These are phyloP conservation scores for Cylindrotheca fusiformis DNA, from an alignment of 108 stramenopile species.

Conservation along the genomic window DNA sequence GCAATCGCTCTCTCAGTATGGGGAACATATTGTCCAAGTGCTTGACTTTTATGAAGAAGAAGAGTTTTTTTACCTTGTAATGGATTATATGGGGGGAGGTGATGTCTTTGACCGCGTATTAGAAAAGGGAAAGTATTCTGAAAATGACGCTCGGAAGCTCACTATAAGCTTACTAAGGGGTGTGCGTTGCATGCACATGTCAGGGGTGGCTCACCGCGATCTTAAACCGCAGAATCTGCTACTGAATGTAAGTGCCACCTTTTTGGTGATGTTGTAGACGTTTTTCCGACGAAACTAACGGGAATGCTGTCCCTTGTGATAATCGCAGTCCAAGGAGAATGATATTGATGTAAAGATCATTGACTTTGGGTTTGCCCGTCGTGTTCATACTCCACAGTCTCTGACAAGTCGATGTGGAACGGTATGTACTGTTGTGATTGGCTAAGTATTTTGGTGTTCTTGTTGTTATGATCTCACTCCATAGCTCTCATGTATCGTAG, in stretches of 20 bases:
- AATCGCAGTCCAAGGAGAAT: constrained; percentile 44
- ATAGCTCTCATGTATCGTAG: constrained; percentile 33
- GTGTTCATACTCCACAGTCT: constrained; percentile 65
- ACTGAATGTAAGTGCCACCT: constrained; percentile 58
- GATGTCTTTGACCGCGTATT: constrained; percentile 93
- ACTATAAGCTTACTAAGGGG: constrained; percentile 66
- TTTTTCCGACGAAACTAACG: too few species aligned
- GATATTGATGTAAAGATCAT: constrained; percentile 81
- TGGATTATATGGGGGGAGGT: constrained; percentile 87
- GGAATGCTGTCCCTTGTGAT: too few species aligned
- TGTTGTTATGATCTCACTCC: too few species aligned
- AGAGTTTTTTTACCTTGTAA: constrained; percentile 82
- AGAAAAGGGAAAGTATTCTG: constrained; percentile 73
- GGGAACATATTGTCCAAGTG: constrained; percentile 73
- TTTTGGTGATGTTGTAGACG: too few species aligned
- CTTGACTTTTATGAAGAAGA: constrained; percentile 92
- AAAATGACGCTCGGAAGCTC: constrained; percentile 84
- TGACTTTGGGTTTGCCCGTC: constrained; percentile 93
- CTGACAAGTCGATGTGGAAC: constrained; percentile 87
- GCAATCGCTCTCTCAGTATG: constrained; percentile 28
- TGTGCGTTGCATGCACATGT: constrained; percentile 56
- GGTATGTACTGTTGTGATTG: constrained; percentile 13
- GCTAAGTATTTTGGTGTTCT: too few species aligned
- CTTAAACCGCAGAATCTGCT: constrained; percentile 94
- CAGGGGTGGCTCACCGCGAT: constrained; percentile 86